Percentiles rank a stretch among this genome's conserved stretches.
phyloP scores from a whole-genome alignment of 768 basidiomycete species.

The Podaxis rugospora region DNA sequence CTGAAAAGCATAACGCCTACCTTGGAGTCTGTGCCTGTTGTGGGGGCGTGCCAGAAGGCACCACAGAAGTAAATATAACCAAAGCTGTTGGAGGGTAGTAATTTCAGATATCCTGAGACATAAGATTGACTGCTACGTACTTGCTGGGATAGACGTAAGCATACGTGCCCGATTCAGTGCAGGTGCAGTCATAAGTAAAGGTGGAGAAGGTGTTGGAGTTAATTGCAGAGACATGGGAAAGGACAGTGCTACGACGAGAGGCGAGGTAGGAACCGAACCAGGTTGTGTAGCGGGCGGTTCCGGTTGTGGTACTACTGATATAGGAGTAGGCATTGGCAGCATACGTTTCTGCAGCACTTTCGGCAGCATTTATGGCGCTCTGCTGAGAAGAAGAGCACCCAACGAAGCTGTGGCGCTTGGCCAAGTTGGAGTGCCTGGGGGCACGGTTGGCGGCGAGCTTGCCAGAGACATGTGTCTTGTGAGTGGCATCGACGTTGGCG shows the following conservation, averaged over 20 bases:
- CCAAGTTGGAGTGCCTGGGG: conserved; percentile 8
- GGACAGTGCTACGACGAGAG: conserved; percentile 31
- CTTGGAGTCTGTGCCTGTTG: conserved; percentile 45
- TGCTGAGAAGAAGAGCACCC: conserved; percentile 37
- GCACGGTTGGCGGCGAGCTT: conserved; percentile 19
- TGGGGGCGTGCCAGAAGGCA: conserved; percentile 43
- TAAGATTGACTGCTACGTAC: conserved; percentile 17
- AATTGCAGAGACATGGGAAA: conserved; percentile 35
- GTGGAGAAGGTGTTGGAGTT: conserved; percentile 24
- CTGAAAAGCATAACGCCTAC: conserved; percentile 8
- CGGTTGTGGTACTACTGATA: conserved; percentile 25
- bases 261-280: conserved; percentile 47
- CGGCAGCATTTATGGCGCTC: conserved; percentile 29
- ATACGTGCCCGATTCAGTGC: conserved; percentile 27
- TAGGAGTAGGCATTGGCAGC: conserved; percentile 31
- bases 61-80: conserved; percentile 41
- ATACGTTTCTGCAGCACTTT: conserved; percentile 33
- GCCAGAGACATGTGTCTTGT: conserved; percentile 26
- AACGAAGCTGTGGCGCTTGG: conserved; percentile 31
- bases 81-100: conserved; percentile 19
- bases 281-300: conserved; percentile 37
- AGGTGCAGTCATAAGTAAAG: conserved; percentile 35
- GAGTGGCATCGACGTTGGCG: conserved; percentile 23
- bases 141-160: conserved; percentile 32
- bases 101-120: background rate